Base-by-base conservation (phyloP, 2,329 filamentous ascomycete species). In the Curvularia eragrostidis region DNA sequence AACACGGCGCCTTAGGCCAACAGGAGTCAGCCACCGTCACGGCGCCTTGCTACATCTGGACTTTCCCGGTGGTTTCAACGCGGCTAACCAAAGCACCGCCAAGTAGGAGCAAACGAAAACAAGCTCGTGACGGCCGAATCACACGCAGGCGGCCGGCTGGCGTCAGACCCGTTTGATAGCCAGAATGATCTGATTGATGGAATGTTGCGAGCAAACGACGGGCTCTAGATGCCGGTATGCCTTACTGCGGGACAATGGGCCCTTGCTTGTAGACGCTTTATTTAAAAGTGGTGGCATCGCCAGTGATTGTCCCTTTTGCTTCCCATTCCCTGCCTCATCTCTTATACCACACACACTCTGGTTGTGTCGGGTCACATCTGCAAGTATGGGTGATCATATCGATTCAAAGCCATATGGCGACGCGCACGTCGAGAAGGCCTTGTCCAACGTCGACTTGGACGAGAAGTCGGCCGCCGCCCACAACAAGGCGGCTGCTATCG, bases 401-500 rank as follows among this genome's bases (percentile, higher is more conserved):
- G 63, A 66, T 13, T 26, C 50, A 54, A 71, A 70, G 56, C 23
- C 61, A 12, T 48, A 63, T 34, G 58, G 48, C 46, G 61, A 43
- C 46, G 41, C 52, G 9, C 59, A 62, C 34, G 49, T 50, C 48
- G 68, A 72, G 64, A 71, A 69, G 65, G 68, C 49, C 53, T 58
- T 65, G 52, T 38, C 58, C 28, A 63, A 62, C 21, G 59, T 67
- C 3, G 68, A 72, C 9, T 58, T 68, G 13, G 74, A 77, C 59
- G 75, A 79, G 58, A 80, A 82, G 52, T 74, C 74, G 13, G 58
- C 68, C 54, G 59, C 72, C 58, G 65, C 75, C 62, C 77, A 80
- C 54, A 80, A 79, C 80, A 83, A 82, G 77, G 74, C 77, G 5
- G 83, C 78, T 64, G 85, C 85, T 61, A 82, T 86, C 65, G 82